Conservation (phyloP, 371 early-diverging fungal species). For the Dinochytrium kinnereticum region DNA sequence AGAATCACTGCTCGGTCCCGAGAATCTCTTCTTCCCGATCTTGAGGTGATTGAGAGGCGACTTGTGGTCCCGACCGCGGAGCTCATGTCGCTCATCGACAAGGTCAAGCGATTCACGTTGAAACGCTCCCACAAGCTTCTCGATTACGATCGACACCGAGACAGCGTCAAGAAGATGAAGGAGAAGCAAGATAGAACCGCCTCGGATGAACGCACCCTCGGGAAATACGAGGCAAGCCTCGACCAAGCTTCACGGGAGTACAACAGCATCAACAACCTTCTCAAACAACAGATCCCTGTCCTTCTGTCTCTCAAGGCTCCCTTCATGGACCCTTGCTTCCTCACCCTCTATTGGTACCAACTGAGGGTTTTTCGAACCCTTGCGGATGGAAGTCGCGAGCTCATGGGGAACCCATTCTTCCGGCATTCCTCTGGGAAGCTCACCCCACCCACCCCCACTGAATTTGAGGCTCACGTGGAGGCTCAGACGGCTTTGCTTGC, state of each 20-base stretch:
- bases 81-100: conserved; percentile 66
- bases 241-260: conserved; percentile 79
- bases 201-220: conserved; percentile 75
- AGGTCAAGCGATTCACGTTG: conserved; percentile 72
- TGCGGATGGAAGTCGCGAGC: conserved; percentile 26
- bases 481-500: conserved; percentile 35
- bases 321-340: conserved; percentile 78
- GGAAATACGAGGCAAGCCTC: conserved; percentile 64
- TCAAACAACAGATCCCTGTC: conserved; percentile 72
- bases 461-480: conserved; percentile 31
- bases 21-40: conserved; percentile 68
- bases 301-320: conserved; percentile 62
- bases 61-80: conserved; percentile 74
- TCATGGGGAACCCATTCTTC: conserved; percentile 8
- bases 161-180: conserved; percentile 67
- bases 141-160: conserved; percentile 82
- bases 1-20: conserved; percentile 65
- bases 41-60: conserved; percentile 74
- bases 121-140: conserved; percentile 83
- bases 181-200: conserved; percentile 69
- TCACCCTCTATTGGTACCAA: conserved; percentile 72
- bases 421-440: not conserved
- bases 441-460: conserved; percentile 18
- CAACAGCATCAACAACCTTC: conserved; percentile 67
- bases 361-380: conserved; percentile 64